Evolutionary conservation across 495 filamentous ascomycete genomes (phyloP), one percentile per base, ranked within the genome.

Genomic region (Aspergillus conjunctus): DNA sequence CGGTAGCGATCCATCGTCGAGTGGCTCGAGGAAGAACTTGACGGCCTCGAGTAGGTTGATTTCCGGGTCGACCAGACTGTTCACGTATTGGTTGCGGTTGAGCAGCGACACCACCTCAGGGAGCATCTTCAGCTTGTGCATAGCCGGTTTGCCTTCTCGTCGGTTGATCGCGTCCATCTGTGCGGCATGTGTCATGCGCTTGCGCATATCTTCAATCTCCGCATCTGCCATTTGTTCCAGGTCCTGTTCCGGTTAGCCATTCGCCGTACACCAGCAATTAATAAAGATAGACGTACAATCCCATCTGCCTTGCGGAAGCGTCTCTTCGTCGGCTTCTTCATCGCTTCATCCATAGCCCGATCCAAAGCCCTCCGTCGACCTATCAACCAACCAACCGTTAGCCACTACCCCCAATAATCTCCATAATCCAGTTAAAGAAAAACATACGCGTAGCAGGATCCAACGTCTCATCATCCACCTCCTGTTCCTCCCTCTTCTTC

Each of bases 1-100:
- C 0, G 95, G 94, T 26, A 99, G 80, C 46, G 89, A 89, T 61
- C 93, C 94, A 68, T 97, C 92, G 59, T 91, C 89, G 44, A 97
- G 84, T 4, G 95, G 95, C 70, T 99, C 95, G 12, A 99, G 87
- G 85, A 98, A 98, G 83, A 93, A 96, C 66, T 90, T 90, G 64
- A 99, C 91, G 3, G 91, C 90, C 72, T 95, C 91, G 32, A 99
- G 81, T 62, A 99, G 86, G 76, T 97, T 97, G 69, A 88, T 94
- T 66, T 97, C 93, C 0, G 93, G 92, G 63, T 99, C 95, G 59
- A 97, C 87, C 58, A 97, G 86, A 62, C 86, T 83, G 75, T 91
- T 90, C 34, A 93, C 82, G 46, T 88, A 91, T 56, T 81, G 77
- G 68, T 92, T 93, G 62, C 92, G 91, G 71, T 91, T 96, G 39